phyloP scores from a whole-genome alignment of 805 yeast species.

The Vanderwaltozyma verrucispora region DNA sequence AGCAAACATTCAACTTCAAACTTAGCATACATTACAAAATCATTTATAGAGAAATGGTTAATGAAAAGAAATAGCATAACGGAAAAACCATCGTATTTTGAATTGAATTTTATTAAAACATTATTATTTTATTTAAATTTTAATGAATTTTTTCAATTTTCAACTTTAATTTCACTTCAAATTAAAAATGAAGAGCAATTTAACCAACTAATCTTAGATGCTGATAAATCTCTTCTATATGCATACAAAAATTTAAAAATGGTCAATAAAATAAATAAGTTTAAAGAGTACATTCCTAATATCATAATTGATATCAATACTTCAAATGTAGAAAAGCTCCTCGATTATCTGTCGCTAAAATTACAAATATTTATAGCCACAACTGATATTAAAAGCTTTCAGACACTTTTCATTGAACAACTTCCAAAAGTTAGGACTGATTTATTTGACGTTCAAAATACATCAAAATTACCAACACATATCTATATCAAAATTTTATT shows the following conservation, averaged over 20 bases:
- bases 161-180: slow-evolving; percentile 7
- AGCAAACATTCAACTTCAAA: slow-evolving; percentile 24
- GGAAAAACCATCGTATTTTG: slow-evolving; percentile 13
- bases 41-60: slow-evolving; percentile 28
- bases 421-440: slow-evolving; percentile 12
- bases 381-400: slow-evolving; percentile 10
- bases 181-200: slow-evolving; percentile 4
- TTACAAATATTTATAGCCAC: slow-evolving; percentile 4
- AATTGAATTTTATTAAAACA: slow-evolving; percentile 13
- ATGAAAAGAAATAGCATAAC: background rate
- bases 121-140: slow-evolving; percentile 19
- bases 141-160: slow-evolving; percentile 17
- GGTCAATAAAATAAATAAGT: slow-evolving; percentile 2
- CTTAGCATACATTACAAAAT: slow-evolving; percentile 22
- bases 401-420: slow-evolving; percentile 9
- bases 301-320: slow-evolving; percentile 1
- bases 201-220: slow-evolving; percentile 4
- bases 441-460: slow-evolving; percentile 19
- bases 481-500: slow-evolving; percentile 20
- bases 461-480: slow-evolving; percentile 9
- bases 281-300: background rate
- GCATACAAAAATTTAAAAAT: slow-evolving; percentile 13
- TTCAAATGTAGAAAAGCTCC: slow-evolving; percentile 8
- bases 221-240: slow-evolving; percentile 6
- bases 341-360: slow-evolving; percentile 5